Conservation (phyloP, 140 eudicot species). For the Bidens hawaiensis region DNA sequence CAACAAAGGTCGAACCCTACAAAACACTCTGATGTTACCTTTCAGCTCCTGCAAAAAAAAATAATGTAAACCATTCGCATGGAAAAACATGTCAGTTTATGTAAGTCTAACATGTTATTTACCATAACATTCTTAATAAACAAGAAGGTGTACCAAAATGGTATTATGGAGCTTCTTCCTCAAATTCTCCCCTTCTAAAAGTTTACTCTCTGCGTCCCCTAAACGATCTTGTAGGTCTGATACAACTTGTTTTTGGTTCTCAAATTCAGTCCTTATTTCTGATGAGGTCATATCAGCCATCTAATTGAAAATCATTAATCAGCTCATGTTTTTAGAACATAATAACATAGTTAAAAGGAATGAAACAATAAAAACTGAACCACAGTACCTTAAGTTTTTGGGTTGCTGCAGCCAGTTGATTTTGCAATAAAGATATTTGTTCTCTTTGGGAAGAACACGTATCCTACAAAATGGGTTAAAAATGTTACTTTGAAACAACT, state of each 20-base stretch:
- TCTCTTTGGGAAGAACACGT: constrained; percentile 59
- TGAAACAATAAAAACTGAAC: background rate
- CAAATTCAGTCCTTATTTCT: constrained; percentile 54
- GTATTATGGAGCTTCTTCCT: constrained; percentile 88
- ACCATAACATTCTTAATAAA: background rate
- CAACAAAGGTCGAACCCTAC: constrained; percentile 81
- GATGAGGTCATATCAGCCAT: constrained; percentile 59
- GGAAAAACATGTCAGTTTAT: background rate
- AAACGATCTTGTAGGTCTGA: constrained; percentile 48
- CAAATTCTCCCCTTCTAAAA: constrained; percentile 76
- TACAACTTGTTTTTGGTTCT: constrained; percentile 42
- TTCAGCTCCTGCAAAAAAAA: constrained; percentile 61
- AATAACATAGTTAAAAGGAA: background rate
- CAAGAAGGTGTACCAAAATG: constrained; percentile 52
- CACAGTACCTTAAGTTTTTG: constrained; percentile 54
- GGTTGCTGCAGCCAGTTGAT: constrained; percentile 58
- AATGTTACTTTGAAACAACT: background rate
- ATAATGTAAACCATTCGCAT: background rate
- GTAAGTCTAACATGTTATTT: background rate
- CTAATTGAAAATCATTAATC: constrained; percentile 22
- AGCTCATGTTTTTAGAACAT: background rate
- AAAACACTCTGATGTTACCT: constrained; percentile 93
- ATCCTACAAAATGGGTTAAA: constrained; percentile 32
- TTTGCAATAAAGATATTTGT: constrained; percentile 45
- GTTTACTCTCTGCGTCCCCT: constrained; percentile 55